A percentile compares a stretch with the other conserved stretches of the same genome.
Evolutionary conservation across 192 early-diverging fungal species (phyloP).

Genomic region (Endogone sp.): DNA sequence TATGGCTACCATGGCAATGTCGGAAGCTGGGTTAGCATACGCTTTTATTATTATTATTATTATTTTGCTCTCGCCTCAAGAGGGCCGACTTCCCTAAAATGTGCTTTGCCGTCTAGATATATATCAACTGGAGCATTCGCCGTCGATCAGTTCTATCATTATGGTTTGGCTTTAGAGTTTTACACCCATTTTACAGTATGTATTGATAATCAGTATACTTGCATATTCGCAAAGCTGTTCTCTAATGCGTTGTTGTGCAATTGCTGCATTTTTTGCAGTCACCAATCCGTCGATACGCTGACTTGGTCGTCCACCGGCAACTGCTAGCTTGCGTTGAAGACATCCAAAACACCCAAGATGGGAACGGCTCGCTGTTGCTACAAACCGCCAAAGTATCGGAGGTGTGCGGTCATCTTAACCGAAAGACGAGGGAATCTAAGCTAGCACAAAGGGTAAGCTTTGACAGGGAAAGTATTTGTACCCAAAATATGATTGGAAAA

Average conservation of each 20-base stretch:
- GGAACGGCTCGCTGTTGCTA: conserved; percentile 19
- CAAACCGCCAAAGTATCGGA: conserved; percentile 34
- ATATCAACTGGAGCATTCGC: conserved; percentile 52
- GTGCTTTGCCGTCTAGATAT: conserved; percentile 41
- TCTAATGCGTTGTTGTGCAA: no score
- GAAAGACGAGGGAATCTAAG: conserved; percentile 67
- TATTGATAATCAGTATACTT: background rate
- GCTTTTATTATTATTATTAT: no score
- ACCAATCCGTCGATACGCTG: conserved; percentile 79
- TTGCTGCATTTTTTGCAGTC: no score
- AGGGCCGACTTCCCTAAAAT: no score
- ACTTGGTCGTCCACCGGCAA: conserved; percentile 75
- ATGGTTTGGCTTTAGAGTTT: conserved; percentile 68
- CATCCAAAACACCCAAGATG: background rate
- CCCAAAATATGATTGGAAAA: no score
- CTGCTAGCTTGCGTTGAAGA: conserved; percentile 45
- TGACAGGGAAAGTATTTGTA: background rate
- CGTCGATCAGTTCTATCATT: conserved; percentile 57
- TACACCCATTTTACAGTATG: conserved; percentile 80
- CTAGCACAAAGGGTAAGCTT: conserved; percentile 57
- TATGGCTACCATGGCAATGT: conserved; percentile 76
- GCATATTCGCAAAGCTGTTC: background rate
- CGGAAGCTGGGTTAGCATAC: conserved; percentile 51
- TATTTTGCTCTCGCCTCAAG: no score
- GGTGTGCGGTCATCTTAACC: conserved; percentile 57